These are phyloP conservation scores for Pythium apleroticum DNA, from an alignment of 352 stramenopile genomes.

Conservation along the genomic window DNA sequence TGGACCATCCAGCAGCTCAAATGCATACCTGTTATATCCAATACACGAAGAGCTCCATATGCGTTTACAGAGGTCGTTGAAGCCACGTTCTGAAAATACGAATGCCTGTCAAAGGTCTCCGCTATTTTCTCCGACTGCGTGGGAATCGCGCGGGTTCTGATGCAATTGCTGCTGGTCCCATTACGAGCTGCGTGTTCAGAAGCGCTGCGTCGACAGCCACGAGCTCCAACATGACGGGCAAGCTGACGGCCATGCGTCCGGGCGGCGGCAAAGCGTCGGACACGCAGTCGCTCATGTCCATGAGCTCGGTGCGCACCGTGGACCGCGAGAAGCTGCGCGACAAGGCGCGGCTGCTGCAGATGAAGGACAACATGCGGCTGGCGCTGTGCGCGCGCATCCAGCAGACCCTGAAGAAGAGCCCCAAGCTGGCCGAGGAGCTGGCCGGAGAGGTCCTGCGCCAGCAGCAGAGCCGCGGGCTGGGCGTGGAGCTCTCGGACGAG, in stretches of 20 bases:
- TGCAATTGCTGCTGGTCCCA: not conserved
- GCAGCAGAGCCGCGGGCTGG: constrained; percentile 45
- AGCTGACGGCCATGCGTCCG: constrained; percentile 26
- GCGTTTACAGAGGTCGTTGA: not conserved
- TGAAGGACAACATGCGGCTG: constrained; percentile 70
- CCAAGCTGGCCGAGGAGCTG: constrained; percentile 62
- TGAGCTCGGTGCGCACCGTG: constrained; percentile 53
- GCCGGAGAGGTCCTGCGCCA: constrained; percentile 50
- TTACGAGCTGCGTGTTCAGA: not conserved
- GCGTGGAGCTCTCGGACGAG: constrained; percentile 40
- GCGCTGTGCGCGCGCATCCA: constrained; percentile 73
- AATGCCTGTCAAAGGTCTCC: not conserved
- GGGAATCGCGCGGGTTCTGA: too few relatives aligned
- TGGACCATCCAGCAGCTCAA: not conserved
- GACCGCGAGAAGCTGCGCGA: constrained; percentile 69
- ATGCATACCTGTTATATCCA: not conserved
- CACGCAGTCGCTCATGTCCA: constrained; percentile 46
- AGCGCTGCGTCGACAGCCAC: not conserved
- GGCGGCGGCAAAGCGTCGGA: constrained; percentile 31
- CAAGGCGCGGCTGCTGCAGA: constrained; percentile 65
- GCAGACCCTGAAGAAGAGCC: constrained; percentile 64
- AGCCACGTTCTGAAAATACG: constrained; percentile 1
- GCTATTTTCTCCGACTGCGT: not conserved
- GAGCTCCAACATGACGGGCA: constrained; percentile 37
- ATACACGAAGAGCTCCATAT: not conserved